These are phyloP conservation scores for barley (Hordeum vulgare) DNA, from an alignment of 176 grass and related monocot genomes.

Conservation along the genomic window DNA sequence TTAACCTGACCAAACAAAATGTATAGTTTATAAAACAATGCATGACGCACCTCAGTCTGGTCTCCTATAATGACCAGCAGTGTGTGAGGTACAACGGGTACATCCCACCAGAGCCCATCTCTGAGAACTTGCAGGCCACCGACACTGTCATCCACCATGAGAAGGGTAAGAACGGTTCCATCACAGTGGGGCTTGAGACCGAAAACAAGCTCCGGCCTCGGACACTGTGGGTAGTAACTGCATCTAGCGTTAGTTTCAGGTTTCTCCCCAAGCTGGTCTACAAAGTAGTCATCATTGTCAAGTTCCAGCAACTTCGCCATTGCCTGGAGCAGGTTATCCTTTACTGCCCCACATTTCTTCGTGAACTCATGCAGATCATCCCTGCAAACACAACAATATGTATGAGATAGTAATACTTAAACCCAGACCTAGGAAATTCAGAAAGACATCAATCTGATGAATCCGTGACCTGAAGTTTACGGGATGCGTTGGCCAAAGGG, in stretches of 20 bases:
- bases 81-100: slow-evolving; percentile 9
- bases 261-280: neutral
- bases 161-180: neutral
- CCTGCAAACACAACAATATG: neutral
- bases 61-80: slow-evolving; percentile 44
- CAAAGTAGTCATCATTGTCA: slow-evolving; percentile 9
- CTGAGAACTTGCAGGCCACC: slow-evolving; percentile 33
- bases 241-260: neutral
- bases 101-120: slow-evolving; percentile 29
- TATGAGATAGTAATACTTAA: too few relatives aligned
- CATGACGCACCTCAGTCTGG: slow-evolving; percentile 20
- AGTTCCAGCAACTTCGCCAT: slow-evolving; percentile 26
- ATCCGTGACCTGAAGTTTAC: too few relatives aligned
- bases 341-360: neutral
- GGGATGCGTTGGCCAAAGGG: too few relatives aligned
- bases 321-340: neutral
- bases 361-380: slow-evolving; percentile 28
- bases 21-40: too few relatives aligned
- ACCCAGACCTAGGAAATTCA: too few relatives aligned
- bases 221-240: slow-evolving; percentile 37
- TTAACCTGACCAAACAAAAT: too few relatives aligned
- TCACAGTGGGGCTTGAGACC: slow-evolving; percentile 57
- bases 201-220: slow-evolving; percentile 30
- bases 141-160: slow-evolving; percentile 29
- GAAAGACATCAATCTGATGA: too few relatives aligned